Percentiles rank a stretch among this genome's conserved stretches.
These are phyloP conservation scores for Alternaria longipes DNA, from an alignment of 2,329 filamentous ascomycete species.

Conservation along the genomic window DNA sequence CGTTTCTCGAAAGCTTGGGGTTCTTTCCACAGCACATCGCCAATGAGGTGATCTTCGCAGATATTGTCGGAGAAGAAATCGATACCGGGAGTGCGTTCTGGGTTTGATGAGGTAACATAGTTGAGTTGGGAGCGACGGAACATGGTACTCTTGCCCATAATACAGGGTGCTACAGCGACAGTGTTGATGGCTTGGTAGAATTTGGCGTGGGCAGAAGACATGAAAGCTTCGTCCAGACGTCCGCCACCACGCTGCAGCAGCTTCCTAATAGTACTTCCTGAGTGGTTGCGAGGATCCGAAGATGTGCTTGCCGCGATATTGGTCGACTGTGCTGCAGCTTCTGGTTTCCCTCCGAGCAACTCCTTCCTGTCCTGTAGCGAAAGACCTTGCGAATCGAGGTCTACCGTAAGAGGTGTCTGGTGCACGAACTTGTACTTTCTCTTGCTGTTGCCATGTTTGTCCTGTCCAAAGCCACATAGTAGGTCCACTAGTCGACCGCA, in stretches of 20 bases:
- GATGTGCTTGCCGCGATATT: conserved; percentile 41
- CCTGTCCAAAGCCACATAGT: conserved; percentile 73
- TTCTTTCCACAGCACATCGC: conserved; percentile 85
- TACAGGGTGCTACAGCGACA: conserved; percentile 87
- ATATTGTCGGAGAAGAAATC: conserved; percentile 96
- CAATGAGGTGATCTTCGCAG: conserved; percentile 96
- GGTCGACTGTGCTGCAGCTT: conserved; percentile 24
- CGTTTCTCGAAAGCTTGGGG: conserved; percentile 47
- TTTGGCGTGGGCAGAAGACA: conserved; percentile 92
- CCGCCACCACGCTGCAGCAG: conserved; percentile 70
- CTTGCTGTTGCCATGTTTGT: conserved; percentile 33
- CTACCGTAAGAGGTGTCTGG: conserved; percentile 89
- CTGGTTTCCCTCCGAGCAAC: conserved; percentile 38
- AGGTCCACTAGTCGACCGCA: conserved; percentile 89
- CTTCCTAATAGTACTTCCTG: conserved; percentile 31
- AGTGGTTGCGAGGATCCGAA: conserved; percentile 37
- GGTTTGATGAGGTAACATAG: conserved; percentile 68
- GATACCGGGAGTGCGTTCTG: conserved; percentile 70
- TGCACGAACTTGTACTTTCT: conserved; percentile 87
- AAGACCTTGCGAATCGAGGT: conserved; percentile 58
- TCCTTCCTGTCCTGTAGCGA: conserved; percentile 42
- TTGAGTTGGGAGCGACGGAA: conserved; percentile 92
- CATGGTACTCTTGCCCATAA: conserved; percentile 98
- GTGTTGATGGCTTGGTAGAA: conserved; percentile 99
- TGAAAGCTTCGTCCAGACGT: conserved; percentile 91